Percentiles rank a stretch among this genome's conserved stretches.
These are phyloP conservation scores for Flaveria brownii DNA, from an alignment of 129 eudicot genomes.

Conservation along the genomic window DNA sequence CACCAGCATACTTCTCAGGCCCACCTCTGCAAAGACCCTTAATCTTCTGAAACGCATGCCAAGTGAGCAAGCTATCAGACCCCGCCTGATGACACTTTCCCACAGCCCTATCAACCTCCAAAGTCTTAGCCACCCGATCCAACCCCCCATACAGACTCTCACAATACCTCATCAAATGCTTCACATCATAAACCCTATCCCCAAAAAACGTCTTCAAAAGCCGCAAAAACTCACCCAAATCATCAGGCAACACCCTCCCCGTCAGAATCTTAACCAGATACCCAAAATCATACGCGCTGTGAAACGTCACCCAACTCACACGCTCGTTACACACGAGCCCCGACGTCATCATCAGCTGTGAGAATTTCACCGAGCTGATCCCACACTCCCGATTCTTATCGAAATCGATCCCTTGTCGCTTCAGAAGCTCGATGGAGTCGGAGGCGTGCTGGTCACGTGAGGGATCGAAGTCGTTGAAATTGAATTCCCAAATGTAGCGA, in stretches of 20 bases:
- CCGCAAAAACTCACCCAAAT: constrained; percentile 35
- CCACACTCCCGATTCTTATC: constrained; percentile 42
- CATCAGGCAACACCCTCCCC: constrained; percentile 44
- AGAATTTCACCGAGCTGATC: constrained; percentile 42
- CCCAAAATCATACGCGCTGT: constrained; percentile 82
- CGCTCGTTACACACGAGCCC: constrained; percentile 61
- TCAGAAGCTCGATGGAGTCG: constrained; percentile 56
- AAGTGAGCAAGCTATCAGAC: constrained; percentile 78
- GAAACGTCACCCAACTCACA: constrained; percentile 75
- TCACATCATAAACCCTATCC: constrained; percentile 70
- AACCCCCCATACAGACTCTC: constrained; percentile 74
- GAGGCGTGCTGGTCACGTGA: constrained; percentile 61
- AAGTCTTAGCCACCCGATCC: constrained; percentile 63
- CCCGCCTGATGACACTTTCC: constrained; percentile 90
- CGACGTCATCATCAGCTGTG: constrained; percentile 63
- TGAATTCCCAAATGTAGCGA: constrained; percentile 77
- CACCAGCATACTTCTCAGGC: constrained; percentile 61
- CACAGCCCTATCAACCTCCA: constrained; percentile 49
- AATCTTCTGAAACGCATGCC: constrained; percentile 75
- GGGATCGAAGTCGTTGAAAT: constrained; percentile 70
- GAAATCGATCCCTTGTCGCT: constrained; percentile 67
- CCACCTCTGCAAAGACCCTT: constrained; percentile 44
- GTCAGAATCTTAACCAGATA: constrained; percentile 63
- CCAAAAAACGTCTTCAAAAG: constrained; percentile 59
- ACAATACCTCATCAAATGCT: constrained; percentile 70